Evolutionary conservation across 768 basidiomycete species (phyloP).

Genomic region (Daedaleopsis sinensis): DNA sequence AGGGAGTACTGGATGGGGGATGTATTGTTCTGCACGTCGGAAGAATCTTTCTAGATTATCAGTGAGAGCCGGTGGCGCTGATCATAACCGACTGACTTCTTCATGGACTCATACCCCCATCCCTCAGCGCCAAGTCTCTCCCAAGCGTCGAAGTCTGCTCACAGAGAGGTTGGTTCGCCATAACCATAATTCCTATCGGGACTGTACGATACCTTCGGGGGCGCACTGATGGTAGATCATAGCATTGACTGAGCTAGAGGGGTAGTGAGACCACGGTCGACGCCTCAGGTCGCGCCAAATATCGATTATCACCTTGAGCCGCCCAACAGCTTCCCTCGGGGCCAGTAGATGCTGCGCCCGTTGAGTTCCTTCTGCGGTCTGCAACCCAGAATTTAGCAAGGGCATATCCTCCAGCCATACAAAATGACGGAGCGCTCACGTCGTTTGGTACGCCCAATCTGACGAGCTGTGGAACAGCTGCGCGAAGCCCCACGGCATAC

Average conservation of each 20-base stretch:
- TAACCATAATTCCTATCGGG: too few relatives aligned
- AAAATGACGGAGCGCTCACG: constrained; percentile 2
- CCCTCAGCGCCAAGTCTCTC: constrained; percentile 13
- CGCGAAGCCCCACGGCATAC: constrained; percentile 23
- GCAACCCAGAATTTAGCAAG: background rate
- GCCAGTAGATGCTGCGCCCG: constrained; percentile 24
- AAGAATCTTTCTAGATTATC: constrained; percentile 23
- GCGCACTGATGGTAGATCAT: constrained; percentile 28
- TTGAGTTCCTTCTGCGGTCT: constrained; percentile 6
- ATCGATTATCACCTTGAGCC: constrained; percentile 26
- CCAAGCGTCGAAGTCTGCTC: constrained; percentile 28
- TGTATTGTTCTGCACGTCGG: constrained; percentile 22
- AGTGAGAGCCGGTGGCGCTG: background rate
- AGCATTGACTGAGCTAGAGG: constrained; percentile 27
- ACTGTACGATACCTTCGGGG: constrained; percentile 22
- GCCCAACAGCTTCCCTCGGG: constrained; percentile 30
- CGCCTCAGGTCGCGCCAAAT: too few relatives aligned
- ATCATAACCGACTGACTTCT: constrained; percentile 2
- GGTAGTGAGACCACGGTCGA: background rate
- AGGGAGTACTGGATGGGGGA: constrained; percentile 1
- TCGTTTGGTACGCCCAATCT: constrained; percentile 38
- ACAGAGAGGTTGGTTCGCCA: background rate
- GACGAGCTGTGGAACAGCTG: constrained; percentile 47
- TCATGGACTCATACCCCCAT: constrained; percentile 26
- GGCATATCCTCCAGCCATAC: too few relatives aligned